phyloP scores from a whole-genome alignment of 768 basidiomycete species.

The Hericium erinaceus region DNA sequence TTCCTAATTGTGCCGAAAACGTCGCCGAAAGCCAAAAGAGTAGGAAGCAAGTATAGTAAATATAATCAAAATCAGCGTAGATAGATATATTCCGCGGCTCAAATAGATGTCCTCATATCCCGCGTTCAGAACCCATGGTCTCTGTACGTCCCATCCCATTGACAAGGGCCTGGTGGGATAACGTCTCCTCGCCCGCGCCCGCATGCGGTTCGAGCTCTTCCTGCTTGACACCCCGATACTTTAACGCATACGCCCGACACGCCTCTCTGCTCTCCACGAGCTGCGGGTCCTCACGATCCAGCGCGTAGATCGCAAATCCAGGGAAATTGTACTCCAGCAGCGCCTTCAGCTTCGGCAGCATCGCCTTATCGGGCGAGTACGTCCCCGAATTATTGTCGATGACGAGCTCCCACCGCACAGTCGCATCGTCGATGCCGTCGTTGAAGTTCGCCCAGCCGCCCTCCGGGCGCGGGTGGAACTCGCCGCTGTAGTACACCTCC shows the following conservation, averaged over 20 bases:
- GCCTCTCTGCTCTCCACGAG: slow-evolving; percentile 53
- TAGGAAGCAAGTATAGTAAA: too few relatives aligned
- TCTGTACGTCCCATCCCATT: not conserved
- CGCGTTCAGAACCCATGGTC: too few relatives aligned
- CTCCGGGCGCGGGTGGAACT: slow-evolving; percentile 67
- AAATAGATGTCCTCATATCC: too few relatives aligned
- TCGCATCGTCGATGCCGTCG: slow-evolving; percentile 42
- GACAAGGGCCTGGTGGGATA: slow-evolving; percentile 23
- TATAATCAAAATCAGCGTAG: too few relatives aligned
- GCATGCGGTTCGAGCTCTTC: slow-evolving; percentile 61
- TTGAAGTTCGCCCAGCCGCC: slow-evolving; percentile 61
- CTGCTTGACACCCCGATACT: slow-evolving; percentile 45
- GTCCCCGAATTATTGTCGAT: slow-evolving; percentile 86
- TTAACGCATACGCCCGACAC: slow-evolving; percentile 57
- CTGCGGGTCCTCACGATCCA: slow-evolving; percentile 46
- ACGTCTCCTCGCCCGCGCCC: slow-evolving; percentile 42
- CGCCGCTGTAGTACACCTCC: slow-evolving; percentile 63
- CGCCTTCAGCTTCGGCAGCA: slow-evolving; percentile 52
- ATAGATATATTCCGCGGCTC: too few relatives aligned
- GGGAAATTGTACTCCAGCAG: slow-evolving; percentile 69
- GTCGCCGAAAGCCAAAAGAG: too few relatives aligned
- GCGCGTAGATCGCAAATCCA: slow-evolving; percentile 46
- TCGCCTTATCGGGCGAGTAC: slow-evolving; percentile 59
- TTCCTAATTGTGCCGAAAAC: too few relatives aligned
- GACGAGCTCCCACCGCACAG: slow-evolving; percentile 70